Conservation (phyloP, 179 eudicot genomes). For the Actinidia polygama region DNA sequence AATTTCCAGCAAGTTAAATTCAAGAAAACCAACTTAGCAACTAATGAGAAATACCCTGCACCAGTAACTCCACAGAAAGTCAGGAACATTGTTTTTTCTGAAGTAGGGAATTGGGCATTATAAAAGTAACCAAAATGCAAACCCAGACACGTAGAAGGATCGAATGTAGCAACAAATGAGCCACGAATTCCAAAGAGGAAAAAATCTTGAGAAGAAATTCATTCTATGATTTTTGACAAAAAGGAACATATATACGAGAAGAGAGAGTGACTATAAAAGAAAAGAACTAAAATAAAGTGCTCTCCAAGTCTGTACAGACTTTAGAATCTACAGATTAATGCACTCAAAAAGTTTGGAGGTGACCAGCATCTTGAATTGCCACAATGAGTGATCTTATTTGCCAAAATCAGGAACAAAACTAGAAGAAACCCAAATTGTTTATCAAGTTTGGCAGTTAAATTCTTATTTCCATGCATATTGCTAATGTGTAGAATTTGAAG, state of each 20-base stretch:
- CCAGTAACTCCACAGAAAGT: conserved; percentile 4
- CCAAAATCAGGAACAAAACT: neutral
- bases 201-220: neutral
- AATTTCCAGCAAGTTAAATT: neutral
- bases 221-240: neutral
- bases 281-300: neutral
- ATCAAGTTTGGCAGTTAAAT: neutral
- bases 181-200: neutral
- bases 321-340: too few species aligned
- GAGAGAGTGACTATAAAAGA: neutral
- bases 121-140: neutral
- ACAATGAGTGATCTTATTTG: neutral
- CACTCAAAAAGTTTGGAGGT: neutral
- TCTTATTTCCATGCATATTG: neutral
- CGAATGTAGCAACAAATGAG: neutral
- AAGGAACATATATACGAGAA: neutral
- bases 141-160: neutral
- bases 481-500: neutral
- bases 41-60: neutral
- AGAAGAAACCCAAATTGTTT: neutral
- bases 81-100: neutral
- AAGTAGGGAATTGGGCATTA: neutral
- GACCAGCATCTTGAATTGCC: neutral
- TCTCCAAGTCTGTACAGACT: neutral
- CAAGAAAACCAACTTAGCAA: neutral